Conservation (phyloP, 176 grass and related monocot species). For the Aechmea fasciata region DNA sequence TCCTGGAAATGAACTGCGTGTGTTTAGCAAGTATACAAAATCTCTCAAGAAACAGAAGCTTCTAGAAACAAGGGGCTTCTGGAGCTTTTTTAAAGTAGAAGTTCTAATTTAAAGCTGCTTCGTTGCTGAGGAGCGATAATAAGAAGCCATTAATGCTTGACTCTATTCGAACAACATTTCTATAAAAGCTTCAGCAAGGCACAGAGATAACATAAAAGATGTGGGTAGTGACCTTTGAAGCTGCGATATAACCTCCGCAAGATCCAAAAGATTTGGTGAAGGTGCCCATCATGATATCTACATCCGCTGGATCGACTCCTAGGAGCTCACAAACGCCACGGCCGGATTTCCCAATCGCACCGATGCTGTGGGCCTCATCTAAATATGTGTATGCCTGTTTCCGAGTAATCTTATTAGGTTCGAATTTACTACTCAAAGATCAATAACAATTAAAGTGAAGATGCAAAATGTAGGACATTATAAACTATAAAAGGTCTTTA, state of each 20-base stretch:
- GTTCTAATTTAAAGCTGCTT: no score
- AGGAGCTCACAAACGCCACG: slow-evolving; percentile 76
- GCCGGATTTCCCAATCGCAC: slow-evolving; percentile 70
- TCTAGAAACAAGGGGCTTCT: no score
- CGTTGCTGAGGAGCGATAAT: no score
- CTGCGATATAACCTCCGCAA: slow-evolving; percentile 80
- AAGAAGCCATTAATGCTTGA: no score
- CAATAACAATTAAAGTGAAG: neutral
- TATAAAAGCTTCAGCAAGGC: no score
- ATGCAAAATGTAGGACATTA: slow-evolving; percentile 7
- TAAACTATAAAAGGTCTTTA: no score
- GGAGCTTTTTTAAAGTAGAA: no score
- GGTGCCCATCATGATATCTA: slow-evolving; percentile 96
- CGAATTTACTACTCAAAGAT: neutral
- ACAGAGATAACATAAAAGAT: neutral
- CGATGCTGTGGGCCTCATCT: slow-evolving; percentile 83
- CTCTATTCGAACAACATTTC: no score
- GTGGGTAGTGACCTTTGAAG: slow-evolving; percentile 40
- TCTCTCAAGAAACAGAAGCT: no score
- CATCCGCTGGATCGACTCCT: slow-evolving; percentile 60
- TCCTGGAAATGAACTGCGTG: slow-evolving; percentile 38
- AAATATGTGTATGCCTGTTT: slow-evolving; percentile 75
- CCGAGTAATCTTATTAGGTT: neutral
- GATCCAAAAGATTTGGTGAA: slow-evolving; percentile 84
- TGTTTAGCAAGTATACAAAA: slow-evolving; percentile 5